Conservation (phyloP, 2,329 filamentous ascomycete species). For the Graphiopsis chlorocephala region DNA sequence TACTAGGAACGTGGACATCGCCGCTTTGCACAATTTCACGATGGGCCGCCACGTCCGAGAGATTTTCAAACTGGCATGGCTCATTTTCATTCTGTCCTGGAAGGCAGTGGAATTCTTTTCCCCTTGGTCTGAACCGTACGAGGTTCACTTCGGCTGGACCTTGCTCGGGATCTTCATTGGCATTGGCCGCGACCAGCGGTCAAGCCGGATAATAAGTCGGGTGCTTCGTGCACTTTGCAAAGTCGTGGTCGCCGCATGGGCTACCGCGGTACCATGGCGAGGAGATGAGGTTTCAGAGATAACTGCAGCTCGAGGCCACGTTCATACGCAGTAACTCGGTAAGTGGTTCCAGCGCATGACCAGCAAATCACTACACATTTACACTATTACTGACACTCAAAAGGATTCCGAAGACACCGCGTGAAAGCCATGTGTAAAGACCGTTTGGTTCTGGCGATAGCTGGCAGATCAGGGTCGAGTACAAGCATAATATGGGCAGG, state of each 20-base stretch:
- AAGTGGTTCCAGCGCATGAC: neutral
- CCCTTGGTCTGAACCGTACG: neutral
- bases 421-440: neutral
- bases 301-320: neutral
- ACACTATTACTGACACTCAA: neutral
- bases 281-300: neutral
- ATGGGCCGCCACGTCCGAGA: neutral
- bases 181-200: no score
- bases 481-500: neutral
- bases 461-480: neutral
- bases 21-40: no score
- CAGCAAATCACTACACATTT: neutral
- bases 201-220: no score
- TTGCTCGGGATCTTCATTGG: neutral
- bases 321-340: neutral
- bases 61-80: neutral
- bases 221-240: no score
- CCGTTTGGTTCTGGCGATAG: neutral
- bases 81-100: neutral
- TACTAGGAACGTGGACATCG: no score
- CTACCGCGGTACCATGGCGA: no score
- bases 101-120: neutral
- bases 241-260: no score
- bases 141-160: neutral
- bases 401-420: neutral